A percentile compares a stretch with the other conserved stretches of the same genome.
Conservation (phyloP, 768 basidiomycete genomes). For the Podaxis sp. region DNA sequence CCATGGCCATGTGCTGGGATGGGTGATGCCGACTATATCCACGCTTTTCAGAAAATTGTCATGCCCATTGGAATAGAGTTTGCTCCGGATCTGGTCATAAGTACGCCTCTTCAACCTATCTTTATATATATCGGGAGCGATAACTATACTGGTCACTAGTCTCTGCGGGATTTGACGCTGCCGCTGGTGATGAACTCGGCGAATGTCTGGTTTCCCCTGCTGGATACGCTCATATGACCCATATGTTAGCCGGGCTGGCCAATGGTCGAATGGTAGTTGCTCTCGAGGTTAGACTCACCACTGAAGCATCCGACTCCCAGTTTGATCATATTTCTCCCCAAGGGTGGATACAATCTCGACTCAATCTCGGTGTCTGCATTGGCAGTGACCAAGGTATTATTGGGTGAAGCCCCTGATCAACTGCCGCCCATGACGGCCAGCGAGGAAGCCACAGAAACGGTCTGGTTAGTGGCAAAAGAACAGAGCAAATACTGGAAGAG, state of each 20-base stretch:
- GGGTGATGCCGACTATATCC: slow-evolving; percentile 93
- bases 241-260: slow-evolving; percentile 90
- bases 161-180: slow-evolving; percentile 97
- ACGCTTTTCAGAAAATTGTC: slow-evolving; percentile 92
- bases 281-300: slow-evolving; percentile 69
- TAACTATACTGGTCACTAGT: slow-evolving; percentile 46
- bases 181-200: slow-evolving; percentile 88
- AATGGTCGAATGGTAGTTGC: slow-evolving; percentile 89
- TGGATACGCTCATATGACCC: slow-evolving; percentile 98
- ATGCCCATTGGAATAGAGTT: slow-evolving; percentile 99
- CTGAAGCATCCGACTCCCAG: not conserved
- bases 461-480: slow-evolving; percentile 82
- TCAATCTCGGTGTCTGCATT: slow-evolving; percentile 86
- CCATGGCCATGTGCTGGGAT: slow-evolving; percentile 91
- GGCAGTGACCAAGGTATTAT: slow-evolving; percentile 83
- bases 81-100: slow-evolving; percentile 92
- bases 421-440: slow-evolving; percentile 72
- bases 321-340: not conserved
- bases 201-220: slow-evolving; percentile 88
- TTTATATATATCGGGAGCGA: no score
- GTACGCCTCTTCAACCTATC: slow-evolving; percentile 45
- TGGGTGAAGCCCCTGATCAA: slow-evolving; percentile 83
- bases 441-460: slow-evolving; percentile 82
- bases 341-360: slow-evolving; percentile 96
- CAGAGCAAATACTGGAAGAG: slow-evolving; percentile 93